Conservation (phyloP, 2,329 filamentous ascomycete genomes). For the Fusarium sp. region DNA sequence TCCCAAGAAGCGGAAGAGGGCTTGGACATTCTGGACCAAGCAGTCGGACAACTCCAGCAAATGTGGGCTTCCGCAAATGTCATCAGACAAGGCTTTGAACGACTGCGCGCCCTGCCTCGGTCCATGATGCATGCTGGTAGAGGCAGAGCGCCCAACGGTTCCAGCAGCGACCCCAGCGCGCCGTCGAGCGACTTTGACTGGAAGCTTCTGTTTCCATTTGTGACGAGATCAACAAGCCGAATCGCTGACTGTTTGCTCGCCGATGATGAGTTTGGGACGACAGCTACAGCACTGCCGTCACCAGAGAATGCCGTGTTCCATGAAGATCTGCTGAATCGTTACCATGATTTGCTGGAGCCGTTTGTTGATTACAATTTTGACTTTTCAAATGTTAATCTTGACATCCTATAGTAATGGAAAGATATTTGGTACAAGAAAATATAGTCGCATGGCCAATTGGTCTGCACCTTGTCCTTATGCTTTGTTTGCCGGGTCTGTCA, state of each 20-base stretch:
- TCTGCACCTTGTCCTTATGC: not conserved
- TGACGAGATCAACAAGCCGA: conserved; percentile 27
- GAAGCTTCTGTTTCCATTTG: conserved; percentile 34
- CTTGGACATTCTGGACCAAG: conserved; percentile 31
- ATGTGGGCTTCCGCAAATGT: conserved; percentile 43
- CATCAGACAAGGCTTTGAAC: conserved; percentile 38
- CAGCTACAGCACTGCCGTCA: conserved; percentile 16
- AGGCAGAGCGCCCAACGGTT: not conserved
- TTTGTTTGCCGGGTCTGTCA: not conserved
- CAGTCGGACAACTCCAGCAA: conserved; percentile 33
- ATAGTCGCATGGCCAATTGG: not conserved
- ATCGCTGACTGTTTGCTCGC: conserved; percentile 35
- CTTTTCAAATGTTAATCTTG: conserved; percentile 25
- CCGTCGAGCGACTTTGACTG: conserved; percentile 26
- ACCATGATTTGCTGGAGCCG: conserved; percentile 39
- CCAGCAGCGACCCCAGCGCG: not conserved
- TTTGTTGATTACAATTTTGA: conserved; percentile 39
- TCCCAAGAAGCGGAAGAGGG: conserved; percentile 37
- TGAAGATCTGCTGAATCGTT: conserved; percentile 28
- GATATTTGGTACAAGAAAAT: not conserved
- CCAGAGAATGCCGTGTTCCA: conserved; percentile 36
- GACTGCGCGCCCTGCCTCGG: conserved; percentile 20
- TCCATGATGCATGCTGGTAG: conserved; percentile 22
- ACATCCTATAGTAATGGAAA: not conserved
- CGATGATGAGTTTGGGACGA: conserved; percentile 33